A percentile compares a stretch with the other conserved stretches of the same genome.
Conservation (phyloP, 2,329 filamentous ascomycete genomes). For the Trichoderma breve region DNA sequence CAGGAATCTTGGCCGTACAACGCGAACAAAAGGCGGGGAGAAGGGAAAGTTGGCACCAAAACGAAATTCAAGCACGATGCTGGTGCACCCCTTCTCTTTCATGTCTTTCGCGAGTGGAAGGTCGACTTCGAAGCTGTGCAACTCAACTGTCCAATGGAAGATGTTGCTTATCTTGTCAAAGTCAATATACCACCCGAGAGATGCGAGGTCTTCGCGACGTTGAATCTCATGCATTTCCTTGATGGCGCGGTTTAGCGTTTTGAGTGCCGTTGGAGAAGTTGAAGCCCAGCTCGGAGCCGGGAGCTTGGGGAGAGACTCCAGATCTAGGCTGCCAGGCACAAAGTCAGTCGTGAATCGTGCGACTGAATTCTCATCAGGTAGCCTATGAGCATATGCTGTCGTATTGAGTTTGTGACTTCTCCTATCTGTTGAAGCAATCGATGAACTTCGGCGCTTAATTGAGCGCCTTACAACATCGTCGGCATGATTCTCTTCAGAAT, state of each 20-base stretch:
- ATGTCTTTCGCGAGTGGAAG: constrained; percentile 76
- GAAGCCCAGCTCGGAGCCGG: constrained; percentile 33
- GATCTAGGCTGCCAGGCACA: constrained; percentile 63
- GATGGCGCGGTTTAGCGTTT: constrained; percentile 50
- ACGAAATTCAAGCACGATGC: constrained; percentile 77
- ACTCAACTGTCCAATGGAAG: constrained; percentile 88
- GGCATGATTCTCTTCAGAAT: constrained; percentile 24
- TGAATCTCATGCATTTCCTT: constrained; percentile 64
- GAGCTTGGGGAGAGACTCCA: constrained; percentile 62
- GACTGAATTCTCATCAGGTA: not conserved
- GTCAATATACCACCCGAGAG: constrained; percentile 83
- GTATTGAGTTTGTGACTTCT: constrained; percentile 21
- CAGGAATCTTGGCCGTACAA: constrained; percentile 77
- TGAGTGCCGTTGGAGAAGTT: constrained; percentile 30
- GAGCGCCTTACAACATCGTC: not conserved
- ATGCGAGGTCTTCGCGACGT: constrained; percentile 54
- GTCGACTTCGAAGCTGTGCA: constrained; percentile 73
- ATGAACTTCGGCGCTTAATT: constrained; percentile 9
- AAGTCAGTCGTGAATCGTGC: constrained; percentile 47
- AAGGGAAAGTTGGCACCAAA: constrained; percentile 76
- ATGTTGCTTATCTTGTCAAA: constrained; percentile 64
- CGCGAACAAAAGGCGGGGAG: constrained; percentile 78
- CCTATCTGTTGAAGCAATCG: not conserved
- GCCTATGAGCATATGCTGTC: not conserved
- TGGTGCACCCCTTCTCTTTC: constrained; percentile 57